phyloP scores from a whole-genome alignment of 2,329 filamentous ascomycete species.

The Fusarium incarnatum region DNA sequence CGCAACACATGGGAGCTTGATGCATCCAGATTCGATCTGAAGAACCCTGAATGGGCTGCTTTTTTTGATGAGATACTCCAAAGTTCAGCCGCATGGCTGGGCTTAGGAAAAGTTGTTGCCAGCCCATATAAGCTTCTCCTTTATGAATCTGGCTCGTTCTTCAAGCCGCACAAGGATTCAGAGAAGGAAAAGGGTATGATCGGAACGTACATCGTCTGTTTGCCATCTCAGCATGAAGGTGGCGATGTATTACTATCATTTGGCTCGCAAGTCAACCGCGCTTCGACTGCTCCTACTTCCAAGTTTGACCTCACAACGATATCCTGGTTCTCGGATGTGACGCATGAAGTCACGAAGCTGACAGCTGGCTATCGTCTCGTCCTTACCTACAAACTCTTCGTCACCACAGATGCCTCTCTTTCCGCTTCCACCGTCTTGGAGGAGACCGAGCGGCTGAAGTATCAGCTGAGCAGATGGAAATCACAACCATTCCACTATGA shows the following conservation, averaged over 20 bases:
- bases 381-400: slow-evolving; percentile 30
- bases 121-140: slow-evolving; percentile 26
- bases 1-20: slow-evolving; percentile 30
- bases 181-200: slow-evolving; percentile 16
- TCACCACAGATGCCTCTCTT: neutral
- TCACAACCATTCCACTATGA: neutral
- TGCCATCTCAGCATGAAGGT: slow-evolving; percentile 27
- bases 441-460: slow-evolving; percentile 3
- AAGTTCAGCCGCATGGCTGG: slow-evolving; percentile 1
- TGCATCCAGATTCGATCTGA: slow-evolving; percentile 9
- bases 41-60: neutral
- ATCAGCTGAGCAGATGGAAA: slow-evolving; percentile 4
- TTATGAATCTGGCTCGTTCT: slow-evolving; percentile 30
- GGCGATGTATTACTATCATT: slow-evolving; percentile 20
- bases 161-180: slow-evolving; percentile 19
- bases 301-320: slow-evolving; percentile 25
- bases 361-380: slow-evolving; percentile 27
- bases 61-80: slow-evolving; percentile 2
- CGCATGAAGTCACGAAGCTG: slow-evolving; percentile 6
- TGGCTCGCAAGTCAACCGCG: neutral
- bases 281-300: slow-evolving; percentile 17
- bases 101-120: neutral
- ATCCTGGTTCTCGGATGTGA: slow-evolving; percentile 29
- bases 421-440: neutral
- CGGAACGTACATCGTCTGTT: slow-evolving; percentile 17